phyloP scores from a whole-genome alignment of 2,329 filamentous ascomycete genomes.

The Colletotrichum liaoningense region DNA sequence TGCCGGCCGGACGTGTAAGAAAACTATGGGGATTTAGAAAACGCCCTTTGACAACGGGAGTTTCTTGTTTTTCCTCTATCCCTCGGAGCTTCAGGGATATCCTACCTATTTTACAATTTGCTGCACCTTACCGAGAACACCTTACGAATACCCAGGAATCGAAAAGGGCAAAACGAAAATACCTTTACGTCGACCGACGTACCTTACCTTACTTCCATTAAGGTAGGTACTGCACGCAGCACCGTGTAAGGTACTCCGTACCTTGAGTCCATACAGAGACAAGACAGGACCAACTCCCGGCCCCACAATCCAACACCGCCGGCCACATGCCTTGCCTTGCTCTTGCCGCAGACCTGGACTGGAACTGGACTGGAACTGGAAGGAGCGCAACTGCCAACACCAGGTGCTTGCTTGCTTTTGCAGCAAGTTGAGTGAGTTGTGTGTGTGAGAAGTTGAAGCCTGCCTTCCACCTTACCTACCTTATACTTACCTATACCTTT shows the following conservation, averaged over 20 bases:
- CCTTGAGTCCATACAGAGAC: background rate
- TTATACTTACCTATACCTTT: too few relatives aligned
- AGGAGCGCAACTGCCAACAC: background rate
- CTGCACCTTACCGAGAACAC: background rate
- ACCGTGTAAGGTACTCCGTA: too few relatives aligned
- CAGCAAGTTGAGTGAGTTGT: background rate
- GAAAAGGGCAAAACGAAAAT: background rate
- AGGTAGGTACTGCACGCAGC: too few relatives aligned
- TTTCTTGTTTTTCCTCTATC: background rate
- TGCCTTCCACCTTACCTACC: too few relatives aligned
- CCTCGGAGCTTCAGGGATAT: background rate
- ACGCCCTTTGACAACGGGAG: background rate
- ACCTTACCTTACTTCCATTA: too few relatives aligned
- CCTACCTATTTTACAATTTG: background rate
- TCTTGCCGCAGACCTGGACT: background rate
- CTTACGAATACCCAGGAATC: background rate
- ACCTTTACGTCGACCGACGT: background rate
- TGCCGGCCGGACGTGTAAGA: background rate
- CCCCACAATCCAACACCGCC: conserved; percentile 15
- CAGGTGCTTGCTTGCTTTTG: background rate
- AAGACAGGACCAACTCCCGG: conserved; percentile 6
- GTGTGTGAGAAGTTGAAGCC: background rate
- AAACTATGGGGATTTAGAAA: background rate
- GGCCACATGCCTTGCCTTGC: conserved; percentile 17
- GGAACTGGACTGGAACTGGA: too few relatives aligned